Percentiles rank a stretch among this genome's conserved stretches.
phyloP scores from a whole-genome alignment of 768 basidiomycete genomes.

The Amanita molliuscula region DNA sequence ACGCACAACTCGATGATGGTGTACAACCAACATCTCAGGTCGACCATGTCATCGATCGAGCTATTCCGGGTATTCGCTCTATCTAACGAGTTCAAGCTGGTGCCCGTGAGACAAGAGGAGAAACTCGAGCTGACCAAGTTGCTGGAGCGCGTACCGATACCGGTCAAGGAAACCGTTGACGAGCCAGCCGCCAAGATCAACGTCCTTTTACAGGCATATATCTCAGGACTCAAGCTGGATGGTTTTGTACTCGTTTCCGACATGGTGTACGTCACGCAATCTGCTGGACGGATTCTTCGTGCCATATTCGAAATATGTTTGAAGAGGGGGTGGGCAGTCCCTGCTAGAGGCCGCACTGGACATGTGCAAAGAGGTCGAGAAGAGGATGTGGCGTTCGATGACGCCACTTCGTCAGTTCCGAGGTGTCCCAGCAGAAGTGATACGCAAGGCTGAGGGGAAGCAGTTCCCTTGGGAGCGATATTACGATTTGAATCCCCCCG shows the following conservation, averaged over 20 bases:
- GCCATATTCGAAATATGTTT: conserved; percentile 98
- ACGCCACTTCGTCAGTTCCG: conserved; percentile 95
- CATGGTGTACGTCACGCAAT: conserved; percentile 96
- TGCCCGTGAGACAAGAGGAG: conserved; percentile 82
- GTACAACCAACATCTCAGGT: conserved; percentile 88
- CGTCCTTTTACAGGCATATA: conserved; percentile 88
- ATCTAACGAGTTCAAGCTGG: conserved; percentile 89
- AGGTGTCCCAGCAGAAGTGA: conserved; percentile 75
- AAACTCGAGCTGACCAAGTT: conserved; percentile 87
- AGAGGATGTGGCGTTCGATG: conserved; percentile 95
- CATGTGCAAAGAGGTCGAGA: conserved; percentile 94
- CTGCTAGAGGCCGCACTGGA: conserved; percentile 87
- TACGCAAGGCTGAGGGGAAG: conserved; percentile 90
- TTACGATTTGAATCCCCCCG: conserved; percentile 85
- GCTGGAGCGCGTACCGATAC: conserved; percentile 91
- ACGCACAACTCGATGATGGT: conserved; percentile 93
- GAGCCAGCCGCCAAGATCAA: conserved; percentile 98
- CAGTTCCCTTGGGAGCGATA: conserved; percentile 99
- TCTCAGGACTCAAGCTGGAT: conserved; percentile 89
- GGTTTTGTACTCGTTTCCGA: conserved; percentile 85
- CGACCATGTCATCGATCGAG: conserved; percentile 82
- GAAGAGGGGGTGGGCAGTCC: conserved; percentile 96
- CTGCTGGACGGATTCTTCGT: conserved; percentile 90
- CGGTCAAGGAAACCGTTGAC: conserved; percentile 93
- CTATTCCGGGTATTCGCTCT: conserved; percentile 93